Percentiles rank a stretch among this genome's conserved stretches.
Evolutionary conservation across 2,329 filamentous ascomycete genomes (phyloP).

Genomic region (Ambrosiella xylebori): DNA sequence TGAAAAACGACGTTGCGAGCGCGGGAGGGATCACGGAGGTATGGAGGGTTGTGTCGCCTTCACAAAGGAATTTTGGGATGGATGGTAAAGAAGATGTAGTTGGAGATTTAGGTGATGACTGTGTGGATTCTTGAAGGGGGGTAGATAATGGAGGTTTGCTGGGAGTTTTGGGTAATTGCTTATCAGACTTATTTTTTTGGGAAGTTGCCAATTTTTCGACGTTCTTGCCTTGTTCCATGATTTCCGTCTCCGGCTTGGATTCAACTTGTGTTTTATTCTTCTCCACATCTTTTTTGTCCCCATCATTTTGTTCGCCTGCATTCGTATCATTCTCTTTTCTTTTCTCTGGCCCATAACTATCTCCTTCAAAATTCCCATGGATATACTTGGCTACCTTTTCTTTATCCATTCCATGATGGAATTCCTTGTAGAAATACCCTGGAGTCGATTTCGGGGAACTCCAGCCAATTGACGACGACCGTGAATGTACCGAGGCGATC

Average conservation of each 20-base stretch:
- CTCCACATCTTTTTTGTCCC: background rate
- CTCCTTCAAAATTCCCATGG: background rate
- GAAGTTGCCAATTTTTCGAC: too few species aligned
- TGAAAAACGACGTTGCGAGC: constrained; percentile 45
- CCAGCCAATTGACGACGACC: constrained; percentile 1
- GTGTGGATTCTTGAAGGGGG: background rate
- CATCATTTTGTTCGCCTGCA: too few species aligned
- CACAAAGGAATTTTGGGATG: constrained; percentile 35
- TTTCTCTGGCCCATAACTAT: background rate
- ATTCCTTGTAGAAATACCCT: background rate
- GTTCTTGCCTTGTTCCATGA: background rate
- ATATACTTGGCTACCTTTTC: background rate
- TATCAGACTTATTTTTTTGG: too few species aligned
- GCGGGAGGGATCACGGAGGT: constrained; percentile 46
- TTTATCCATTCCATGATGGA: background rate
- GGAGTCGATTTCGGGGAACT: background rate
- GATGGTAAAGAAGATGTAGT: background rate
- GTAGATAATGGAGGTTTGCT: background rate
- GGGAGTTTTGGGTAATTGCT: background rate
- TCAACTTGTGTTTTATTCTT: background rate
- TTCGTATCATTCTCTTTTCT: background rate
- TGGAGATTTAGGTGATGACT: background rate
- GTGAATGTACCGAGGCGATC: constrained; percentile 2
- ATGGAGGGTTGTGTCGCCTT: constrained; percentile 64
- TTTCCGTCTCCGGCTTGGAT: background rate